Evolutionary conservation across 805 yeast species (phyloP).

Genomic region (Hagleromyces aurorensis): DNA sequence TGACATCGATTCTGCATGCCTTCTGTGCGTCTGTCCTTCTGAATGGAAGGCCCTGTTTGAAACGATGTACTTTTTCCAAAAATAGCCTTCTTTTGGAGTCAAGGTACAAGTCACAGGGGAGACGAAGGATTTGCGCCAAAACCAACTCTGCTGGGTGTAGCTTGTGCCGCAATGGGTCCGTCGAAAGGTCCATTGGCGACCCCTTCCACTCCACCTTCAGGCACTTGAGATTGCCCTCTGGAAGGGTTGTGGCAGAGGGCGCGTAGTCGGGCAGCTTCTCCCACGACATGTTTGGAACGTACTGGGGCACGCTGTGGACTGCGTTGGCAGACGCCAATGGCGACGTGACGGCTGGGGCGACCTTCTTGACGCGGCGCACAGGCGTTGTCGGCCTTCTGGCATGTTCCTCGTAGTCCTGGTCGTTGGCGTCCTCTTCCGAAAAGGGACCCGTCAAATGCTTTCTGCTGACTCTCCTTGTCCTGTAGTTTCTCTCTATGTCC

Average conservation of each 20-base stretch:
- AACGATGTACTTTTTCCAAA: slow-evolving; percentile 76
- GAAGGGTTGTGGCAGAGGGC: slow-evolving; percentile 59
- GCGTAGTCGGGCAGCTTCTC: slow-evolving; percentile 73
- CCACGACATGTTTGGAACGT: slow-evolving; percentile 48
- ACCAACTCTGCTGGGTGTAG: slow-evolving; percentile 88
- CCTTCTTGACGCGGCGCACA: slow-evolving; percentile 13
- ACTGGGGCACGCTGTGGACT: slow-evolving; percentile 25
- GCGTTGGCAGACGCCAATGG: slow-evolving; percentile 26
- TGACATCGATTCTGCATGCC: slow-evolving; percentile 94
- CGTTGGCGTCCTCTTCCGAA: slow-evolving; percentile 6
- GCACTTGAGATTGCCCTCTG: slow-evolving; percentile 54
- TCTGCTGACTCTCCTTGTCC: slow-evolving; percentile 16
- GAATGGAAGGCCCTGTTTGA: slow-evolving; percentile 65
- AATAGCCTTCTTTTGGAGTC: slow-evolving; percentile 79
- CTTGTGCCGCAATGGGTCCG: slow-evolving; percentile 63
- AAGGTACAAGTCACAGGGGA: slow-evolving; percentile 79
- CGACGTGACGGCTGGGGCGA: slow-evolving; percentile 23
- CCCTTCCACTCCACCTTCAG: slow-evolving; percentile 96
- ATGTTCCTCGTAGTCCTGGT: slow-evolving; percentile 6
- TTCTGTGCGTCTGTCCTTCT: slow-evolving; percentile 97
- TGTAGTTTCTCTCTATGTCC: slow-evolving; percentile 13
- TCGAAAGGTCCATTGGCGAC: slow-evolving; percentile 83
- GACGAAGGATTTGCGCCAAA: slow-evolving; percentile 79
- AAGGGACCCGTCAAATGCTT: slow-evolving; percentile 4
- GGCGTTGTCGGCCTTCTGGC: slow-evolving; percentile 22